These are phyloP conservation scores for Termitomyces sp. DNA, from an alignment of 768 basidiomycete genomes.

Conservation along the genomic window DNA sequence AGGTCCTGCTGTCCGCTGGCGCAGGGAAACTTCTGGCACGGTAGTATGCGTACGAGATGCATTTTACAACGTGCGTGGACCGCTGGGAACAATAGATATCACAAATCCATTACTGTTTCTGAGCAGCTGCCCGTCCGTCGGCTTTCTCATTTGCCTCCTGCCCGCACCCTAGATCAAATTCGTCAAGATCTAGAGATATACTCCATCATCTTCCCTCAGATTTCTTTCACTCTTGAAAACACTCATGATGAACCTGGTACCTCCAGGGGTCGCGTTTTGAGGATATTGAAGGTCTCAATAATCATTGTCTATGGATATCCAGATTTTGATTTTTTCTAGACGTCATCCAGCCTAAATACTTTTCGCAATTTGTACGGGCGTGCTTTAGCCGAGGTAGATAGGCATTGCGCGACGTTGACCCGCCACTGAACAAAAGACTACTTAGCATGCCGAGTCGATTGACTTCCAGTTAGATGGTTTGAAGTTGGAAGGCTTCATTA, in stretches of 20 bases:
- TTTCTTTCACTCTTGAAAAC: constrained; percentile 67
- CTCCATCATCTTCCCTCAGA: constrained; percentile 66
- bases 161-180: constrained; percentile 60
- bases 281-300: constrained; percentile 58
- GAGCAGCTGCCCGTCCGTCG: constrained; percentile 77
- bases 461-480: constrained; percentile 41
- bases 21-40: constrained; percentile 70
- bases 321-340: constrained; percentile 35
- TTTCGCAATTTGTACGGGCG: constrained; percentile 76
- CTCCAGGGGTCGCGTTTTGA: constrained; percentile 42
- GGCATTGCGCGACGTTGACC: neutral
- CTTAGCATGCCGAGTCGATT: constrained; percentile 69
- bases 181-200: constrained; percentile 68
- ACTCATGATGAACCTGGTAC: constrained; percentile 29
- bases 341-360: constrained; percentile 51
- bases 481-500: constrained; percentile 77
- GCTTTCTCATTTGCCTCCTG: constrained; percentile 55
- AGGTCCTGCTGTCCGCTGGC: constrained; percentile 73
- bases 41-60: constrained; percentile 82
- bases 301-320: neutral
- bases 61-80: constrained; percentile 72
- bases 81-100: neutral
- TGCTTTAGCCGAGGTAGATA: constrained; percentile 59
- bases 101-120: neutral
- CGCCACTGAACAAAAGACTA: constrained; percentile 2